phyloP scores from a whole-genome alignment of 768 basidiomycete species.

The Boletus sp. region DNA sequence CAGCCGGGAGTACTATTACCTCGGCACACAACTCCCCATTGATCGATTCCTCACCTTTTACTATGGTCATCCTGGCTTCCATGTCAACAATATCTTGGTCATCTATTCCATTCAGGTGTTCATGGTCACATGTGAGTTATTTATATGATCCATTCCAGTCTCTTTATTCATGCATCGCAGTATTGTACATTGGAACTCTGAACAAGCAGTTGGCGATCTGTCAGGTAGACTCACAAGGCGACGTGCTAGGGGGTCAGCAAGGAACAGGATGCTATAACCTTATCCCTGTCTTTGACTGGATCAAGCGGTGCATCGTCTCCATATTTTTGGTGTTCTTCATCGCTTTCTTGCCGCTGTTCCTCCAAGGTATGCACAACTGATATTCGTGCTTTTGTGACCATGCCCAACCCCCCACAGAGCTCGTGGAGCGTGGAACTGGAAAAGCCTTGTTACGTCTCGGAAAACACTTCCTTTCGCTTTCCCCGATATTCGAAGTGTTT shows the following conservation, averaged over 20 bases:
- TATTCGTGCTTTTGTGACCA: background rate
- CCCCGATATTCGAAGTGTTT: conserved; percentile 98
- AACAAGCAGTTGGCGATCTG: conserved; percentile 93
- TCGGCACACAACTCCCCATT: conserved; percentile 96
- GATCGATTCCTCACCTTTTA: conserved; percentile 99
- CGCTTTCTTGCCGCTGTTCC: conserved; percentile 92
- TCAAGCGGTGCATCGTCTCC: conserved; percentile 91
- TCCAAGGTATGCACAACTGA: conserved; percentile 65
- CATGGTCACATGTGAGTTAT: conserved; percentile 83
- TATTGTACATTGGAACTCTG: conserved; percentile 92
- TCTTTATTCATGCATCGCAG: conserved; percentile 36
- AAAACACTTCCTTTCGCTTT: conserved; percentile 96
- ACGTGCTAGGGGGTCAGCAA: conserved; percentile 77
- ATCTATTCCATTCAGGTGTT: conserved; percentile 97
- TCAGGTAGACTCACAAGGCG: conserved; percentile 74
- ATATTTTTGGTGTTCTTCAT: conserved; percentile 99
- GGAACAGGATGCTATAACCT: conserved; percentile 87
- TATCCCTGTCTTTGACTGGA: conserved; percentile 96
- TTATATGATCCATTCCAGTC: background rate
- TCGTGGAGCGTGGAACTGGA: conserved; percentile 94
- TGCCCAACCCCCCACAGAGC: conserved; percentile 49
- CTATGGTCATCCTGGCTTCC: conserved; percentile 99
- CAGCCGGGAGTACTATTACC: conserved; percentile 98
- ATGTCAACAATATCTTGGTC: conserved; percentile 99
- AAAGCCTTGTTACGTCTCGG: conserved; percentile 90